These are phyloP conservation scores for Funneliformis geosporum DNA, from an alignment of 192 early-diverging fungal species.

Conservation along the genomic window DNA sequence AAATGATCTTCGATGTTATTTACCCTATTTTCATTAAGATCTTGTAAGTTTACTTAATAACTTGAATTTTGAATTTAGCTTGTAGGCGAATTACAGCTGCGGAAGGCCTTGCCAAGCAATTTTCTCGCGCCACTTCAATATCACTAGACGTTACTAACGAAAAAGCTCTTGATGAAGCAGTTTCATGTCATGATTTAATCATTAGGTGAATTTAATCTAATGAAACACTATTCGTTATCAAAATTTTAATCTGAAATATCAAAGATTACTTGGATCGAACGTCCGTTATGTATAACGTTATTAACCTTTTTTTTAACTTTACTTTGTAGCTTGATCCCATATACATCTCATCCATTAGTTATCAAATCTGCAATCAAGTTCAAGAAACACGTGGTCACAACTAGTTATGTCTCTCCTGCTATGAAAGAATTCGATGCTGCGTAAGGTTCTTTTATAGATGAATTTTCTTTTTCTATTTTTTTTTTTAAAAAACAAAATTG, in stretches of 20 bases:
- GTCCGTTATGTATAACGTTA: too few species aligned
- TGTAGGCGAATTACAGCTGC: slow-evolving; percentile 77
- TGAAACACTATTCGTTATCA: too few species aligned
- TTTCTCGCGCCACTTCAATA: slow-evolving; percentile 61
- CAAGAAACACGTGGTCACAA: slow-evolving; percentile 95
- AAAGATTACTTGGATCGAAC: too few species aligned
- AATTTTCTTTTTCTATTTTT: neutral
- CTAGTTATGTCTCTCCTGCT: slow-evolving; percentile 93
- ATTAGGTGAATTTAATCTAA: slow-evolving; percentile 81
- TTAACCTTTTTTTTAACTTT: neutral
- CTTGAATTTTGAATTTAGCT: slow-evolving; percentile 48
- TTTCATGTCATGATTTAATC: slow-evolving; percentile 85
- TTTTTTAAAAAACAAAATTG: neutral
- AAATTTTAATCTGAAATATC: too few species aligned
- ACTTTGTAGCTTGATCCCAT: slow-evolving; percentile 73
- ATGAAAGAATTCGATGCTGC: slow-evolving; percentile 88
- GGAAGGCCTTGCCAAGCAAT: slow-evolving; percentile 64
- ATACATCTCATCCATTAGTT: slow-evolving; percentile 87
- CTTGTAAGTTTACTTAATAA: neutral
- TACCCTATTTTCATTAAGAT: neutral
- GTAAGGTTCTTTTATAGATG: slow-evolving; percentile 48
- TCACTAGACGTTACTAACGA: slow-evolving; percentile 83
- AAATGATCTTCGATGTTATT: neutral
- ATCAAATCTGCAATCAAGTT: slow-evolving; percentile 88
- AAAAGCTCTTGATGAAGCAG: slow-evolving; percentile 66